phyloP scores from a whole-genome alignment of 345 rosid species.

The Lepidium didymum region DNA sequence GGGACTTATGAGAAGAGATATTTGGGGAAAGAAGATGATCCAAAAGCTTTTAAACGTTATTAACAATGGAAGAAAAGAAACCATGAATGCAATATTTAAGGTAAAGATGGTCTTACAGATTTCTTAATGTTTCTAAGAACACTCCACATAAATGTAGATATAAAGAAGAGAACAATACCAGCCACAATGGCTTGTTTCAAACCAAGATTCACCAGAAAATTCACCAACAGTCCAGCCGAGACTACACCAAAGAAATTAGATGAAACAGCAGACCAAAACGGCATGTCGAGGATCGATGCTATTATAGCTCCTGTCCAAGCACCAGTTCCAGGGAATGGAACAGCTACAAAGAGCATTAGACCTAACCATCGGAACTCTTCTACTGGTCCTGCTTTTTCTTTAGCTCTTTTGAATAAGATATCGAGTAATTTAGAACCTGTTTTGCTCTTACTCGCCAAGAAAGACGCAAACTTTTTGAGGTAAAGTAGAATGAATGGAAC shows the following conservation, averaged over 20 bases:
- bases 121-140: constrained; percentile 56
- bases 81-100: neutral
- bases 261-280: constrained; percentile 71
- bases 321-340: constrained; percentile 95
- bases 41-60: neutral
- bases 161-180: constrained; percentile 58
- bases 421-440: constrained; percentile 52
- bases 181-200: constrained; percentile 59
- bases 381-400: constrained; percentile 81
- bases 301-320: constrained; percentile 94
- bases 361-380: constrained; percentile 94
- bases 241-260: constrained; percentile 81
- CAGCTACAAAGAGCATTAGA: constrained; percentile 91
- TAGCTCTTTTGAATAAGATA: constrained; percentile 58
- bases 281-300: constrained; percentile 86
- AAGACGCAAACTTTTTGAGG: constrained; percentile 59
- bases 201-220: constrained; percentile 81
- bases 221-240: constrained; percentile 74
- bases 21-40: neutral
- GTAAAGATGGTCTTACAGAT: constrained; percentile 35
- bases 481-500: constrained; percentile 83
- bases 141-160: constrained; percentile 84
- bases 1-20: neutral
- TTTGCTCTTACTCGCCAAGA: constrained; percentile 54
- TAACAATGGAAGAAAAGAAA: neutral